Percentiles rank a stretch among this genome's conserved stretches.
Evolutionary conservation across 1,284 basidiomycete species (phyloP).

Genomic region (Cutaneotrichosporon cutaneum): DNA sequence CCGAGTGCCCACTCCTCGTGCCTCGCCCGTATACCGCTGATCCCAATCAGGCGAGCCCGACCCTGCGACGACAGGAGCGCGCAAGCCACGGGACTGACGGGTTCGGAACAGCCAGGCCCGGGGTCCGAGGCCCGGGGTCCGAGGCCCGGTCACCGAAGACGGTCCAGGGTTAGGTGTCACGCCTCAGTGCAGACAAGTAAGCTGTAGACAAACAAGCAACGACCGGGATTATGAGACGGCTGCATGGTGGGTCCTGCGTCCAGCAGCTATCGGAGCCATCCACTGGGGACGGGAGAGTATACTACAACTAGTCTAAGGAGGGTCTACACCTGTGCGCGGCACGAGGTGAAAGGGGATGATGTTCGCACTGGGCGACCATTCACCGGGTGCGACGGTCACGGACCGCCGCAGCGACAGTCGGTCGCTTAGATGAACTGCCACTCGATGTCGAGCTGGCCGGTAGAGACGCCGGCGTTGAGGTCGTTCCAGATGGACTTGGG

Average conservation of each 20-base stretch:
- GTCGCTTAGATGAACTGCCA: conserved; percentile 6
- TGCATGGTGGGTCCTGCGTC: background rate
- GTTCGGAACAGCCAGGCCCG: too few species aligned
- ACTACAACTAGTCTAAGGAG: conserved; percentile 9
- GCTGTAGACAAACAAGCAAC: background rate
- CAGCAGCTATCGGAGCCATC: conserved; percentile 2
- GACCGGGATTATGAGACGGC: background rate
- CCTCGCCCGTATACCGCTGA: too few species aligned
- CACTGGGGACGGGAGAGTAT: conserved; percentile 7
- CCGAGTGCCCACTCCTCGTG: too few species aligned
- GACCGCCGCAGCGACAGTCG: background rate
- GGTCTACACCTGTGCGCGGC: conserved; percentile 8
- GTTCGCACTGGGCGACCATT: background rate
- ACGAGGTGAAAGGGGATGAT: background rate
- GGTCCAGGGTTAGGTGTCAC: too few species aligned
- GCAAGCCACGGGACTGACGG: too few species aligned
- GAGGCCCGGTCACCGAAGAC: too few species aligned
- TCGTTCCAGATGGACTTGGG: background rate
- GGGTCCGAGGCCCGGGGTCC: background rate
- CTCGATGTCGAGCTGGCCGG: background rate
- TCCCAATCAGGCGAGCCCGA: too few species aligned
- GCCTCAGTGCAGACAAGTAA: background rate
- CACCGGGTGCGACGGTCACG: background rate
- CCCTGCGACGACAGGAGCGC: too few species aligned
- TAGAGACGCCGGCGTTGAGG: background rate